Evolutionary conservation across 306 rosid genomes (phyloP).

Genomic region (Pachyrhizus erosus): DNA sequence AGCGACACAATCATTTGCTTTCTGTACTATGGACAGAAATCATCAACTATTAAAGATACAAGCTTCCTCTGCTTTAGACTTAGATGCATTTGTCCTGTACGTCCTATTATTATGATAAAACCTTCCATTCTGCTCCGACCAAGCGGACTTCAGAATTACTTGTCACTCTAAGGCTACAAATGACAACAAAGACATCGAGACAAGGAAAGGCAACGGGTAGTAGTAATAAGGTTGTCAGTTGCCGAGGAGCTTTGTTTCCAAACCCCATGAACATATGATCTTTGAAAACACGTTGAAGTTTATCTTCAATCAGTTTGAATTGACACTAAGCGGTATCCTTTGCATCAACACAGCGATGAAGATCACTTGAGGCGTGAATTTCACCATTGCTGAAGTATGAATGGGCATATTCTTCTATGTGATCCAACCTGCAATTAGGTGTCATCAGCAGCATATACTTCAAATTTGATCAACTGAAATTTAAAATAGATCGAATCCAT

Average conservation of each 20-base stretch:
- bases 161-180: constrained; percentile 45
- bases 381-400: constrained; percentile 79
- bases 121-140: constrained; percentile 12
- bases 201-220: neutral
- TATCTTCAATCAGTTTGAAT: constrained; percentile 34
- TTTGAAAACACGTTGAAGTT: neutral
- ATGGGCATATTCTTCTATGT: constrained; percentile 82
- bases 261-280: neutral
- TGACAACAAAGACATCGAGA: constrained; percentile 16
- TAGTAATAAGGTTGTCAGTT: neutral
- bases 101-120: constrained; percentile 24
- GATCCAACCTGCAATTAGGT: constrained; percentile 68
- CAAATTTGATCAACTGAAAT: constrained; percentile 36
- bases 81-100: neutral
- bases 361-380: constrained; percentile 69
- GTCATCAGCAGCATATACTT: constrained; percentile 23
- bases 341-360: constrained; percentile 61
- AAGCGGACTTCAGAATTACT: constrained; percentile 38
- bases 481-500: constrained; percentile 22
- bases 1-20: constrained; percentile 20
- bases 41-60: constrained; percentile 6
- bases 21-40: constrained; percentile 15
- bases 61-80: constrained; percentile 25
- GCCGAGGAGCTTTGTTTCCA: constrained; percentile 10
- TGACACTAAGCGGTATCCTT: constrained; percentile 32